Conservation (phyloP, 2,329 filamentous ascomycete species). For the Phaeosphaeriaceae sp. region DNA sequence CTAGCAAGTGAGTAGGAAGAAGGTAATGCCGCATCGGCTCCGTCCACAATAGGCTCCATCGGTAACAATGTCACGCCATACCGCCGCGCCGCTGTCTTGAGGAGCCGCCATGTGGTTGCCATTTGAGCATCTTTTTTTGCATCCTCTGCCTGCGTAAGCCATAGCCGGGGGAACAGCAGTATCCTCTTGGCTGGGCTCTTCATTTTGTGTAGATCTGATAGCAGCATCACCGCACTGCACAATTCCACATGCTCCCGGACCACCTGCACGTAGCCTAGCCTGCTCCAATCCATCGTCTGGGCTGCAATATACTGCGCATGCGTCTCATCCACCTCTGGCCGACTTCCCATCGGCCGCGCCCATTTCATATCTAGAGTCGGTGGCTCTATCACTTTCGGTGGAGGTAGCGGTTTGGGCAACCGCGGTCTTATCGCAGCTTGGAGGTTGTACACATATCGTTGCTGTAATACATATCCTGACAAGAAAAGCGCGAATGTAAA, state of each 20-base stretch:
- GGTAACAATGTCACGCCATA: constrained; percentile 55
- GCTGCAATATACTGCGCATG: constrained; percentile 42
- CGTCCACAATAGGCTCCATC: constrained; percentile 49
- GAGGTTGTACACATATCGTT: constrained; percentile 79
- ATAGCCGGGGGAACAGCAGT: constrained; percentile 53
- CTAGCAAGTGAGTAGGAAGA: constrained; percentile 54
- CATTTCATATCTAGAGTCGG: constrained; percentile 46
- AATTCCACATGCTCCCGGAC: constrained; percentile 53
- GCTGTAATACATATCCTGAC: constrained; percentile 85
- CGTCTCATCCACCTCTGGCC: constrained; percentile 36
- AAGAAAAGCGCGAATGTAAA: constrained; percentile 86
- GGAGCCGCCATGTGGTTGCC: constrained; percentile 52
- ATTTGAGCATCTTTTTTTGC: constrained; percentile 51
- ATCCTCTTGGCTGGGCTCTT: constrained; percentile 55
- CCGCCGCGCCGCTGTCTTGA: constrained; percentile 54
- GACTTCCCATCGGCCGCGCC: constrained; percentile 39
- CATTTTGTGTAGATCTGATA: constrained; percentile 53
- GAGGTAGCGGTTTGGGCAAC: constrained; percentile 51
- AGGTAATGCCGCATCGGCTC: constrained; percentile 37
- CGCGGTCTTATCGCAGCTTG: constrained; percentile 72
- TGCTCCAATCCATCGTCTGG: constrained; percentile 52
- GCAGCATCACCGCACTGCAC: constrained; percentile 59
- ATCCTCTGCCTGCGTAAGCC: constrained; percentile 44
- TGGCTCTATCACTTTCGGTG: constrained; percentile 39
- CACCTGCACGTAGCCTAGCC: constrained; percentile 56